Evolutionary conservation across 202 grass and related monocot species (phyloP).

Genomic region (Schoenoplectus triqueter): DNA sequence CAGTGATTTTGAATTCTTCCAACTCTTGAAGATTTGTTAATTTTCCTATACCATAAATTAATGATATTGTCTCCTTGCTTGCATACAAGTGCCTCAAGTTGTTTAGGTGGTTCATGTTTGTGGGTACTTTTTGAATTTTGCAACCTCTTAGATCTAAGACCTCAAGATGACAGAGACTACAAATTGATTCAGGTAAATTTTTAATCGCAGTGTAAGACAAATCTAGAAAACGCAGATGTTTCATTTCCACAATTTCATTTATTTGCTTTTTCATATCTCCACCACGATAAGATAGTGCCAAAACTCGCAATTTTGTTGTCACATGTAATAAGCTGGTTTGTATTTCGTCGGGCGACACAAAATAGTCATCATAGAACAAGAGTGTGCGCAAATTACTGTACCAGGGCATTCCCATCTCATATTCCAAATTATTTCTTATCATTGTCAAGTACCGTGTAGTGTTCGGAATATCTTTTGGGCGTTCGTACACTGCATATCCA

Average conservation of each 20-base stretch:
- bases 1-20: background rate
- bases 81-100: conserved; percentile 48
- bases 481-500: background rate
- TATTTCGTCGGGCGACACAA: conserved; percentile 14
- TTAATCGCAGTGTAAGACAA: conserved; percentile 44
- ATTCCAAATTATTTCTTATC: conserved; percentile 16
- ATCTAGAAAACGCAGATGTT: conserved; percentile 48
- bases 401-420: background rate
- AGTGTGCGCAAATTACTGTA: conserved; percentile 55
- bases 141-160: conserved; percentile 42
- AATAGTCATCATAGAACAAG: conserved; percentile 47
- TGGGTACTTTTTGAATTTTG: conserved; percentile 37
- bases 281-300: conserved; percentile 45
- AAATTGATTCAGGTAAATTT: conserved; percentile 41
- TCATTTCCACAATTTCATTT: conserved; percentile 34
- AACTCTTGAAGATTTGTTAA: conserved; percentile 46
- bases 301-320: conserved; percentile 36
- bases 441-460: conserved; percentile 49
- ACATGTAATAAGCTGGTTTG: conserved; percentile 8
- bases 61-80: background rate
- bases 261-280: too few relatives aligned
- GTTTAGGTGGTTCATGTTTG: conserved; percentile 44
- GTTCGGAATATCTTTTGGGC: background rate
- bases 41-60: conserved; percentile 45
- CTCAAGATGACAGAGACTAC: conserved; percentile 39